Base-by-base conservation (phyloP, 2,329 filamentous ascomycete genomes). In the Hypomyces perniciosus region DNA sequence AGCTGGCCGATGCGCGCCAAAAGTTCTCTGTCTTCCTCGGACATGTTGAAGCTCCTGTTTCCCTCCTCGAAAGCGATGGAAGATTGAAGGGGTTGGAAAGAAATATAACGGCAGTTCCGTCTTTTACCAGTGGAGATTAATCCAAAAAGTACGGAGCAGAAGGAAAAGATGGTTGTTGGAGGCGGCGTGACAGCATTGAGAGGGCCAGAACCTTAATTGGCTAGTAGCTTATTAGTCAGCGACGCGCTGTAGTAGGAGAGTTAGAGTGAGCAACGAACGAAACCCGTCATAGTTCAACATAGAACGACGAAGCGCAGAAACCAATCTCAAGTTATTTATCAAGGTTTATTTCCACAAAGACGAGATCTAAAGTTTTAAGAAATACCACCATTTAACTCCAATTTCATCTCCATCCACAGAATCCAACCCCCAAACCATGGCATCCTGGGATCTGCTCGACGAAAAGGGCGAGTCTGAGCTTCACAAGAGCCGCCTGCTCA, bases 401-500 rank as follows among this genome's bases (percentile, higher is more conserved):
- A 1, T 30, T 2, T 34, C 12, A n/a, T 37, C 8, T n/a, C 10
- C 27, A 13, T n/a, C 33, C 12, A 8, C n/a, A 31, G 5, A 29
- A 44, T 45, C 44, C 8, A 10, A 13, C 4, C 9, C 10, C 6
- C 10, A n/a, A 31, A 42, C 28, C 33, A 75, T 76, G 73, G 64
- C 74, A 26, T 67, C 68, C 44, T 90, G 85, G 74, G 76, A 79
- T 41, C 73, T 91, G 44, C 75, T 95, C 44, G 85, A 90, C 50
- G 85, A 87, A 59, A 77, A 79, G 56, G 86, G 90, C 57, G 86
- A 90, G 71, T 85, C 90, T 67, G 85, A 90, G 56, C 84, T 96
- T 35, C 92, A 96, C 74, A 92, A 91, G 63, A 80, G 80, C 30
- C 88, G 92, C 39, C 85, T 96, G 4, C 80, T 96, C 35, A 88